Conservation (phyloP, 2,329 filamentous ascomycete species). For the Lizonia empirigonia region DNA sequence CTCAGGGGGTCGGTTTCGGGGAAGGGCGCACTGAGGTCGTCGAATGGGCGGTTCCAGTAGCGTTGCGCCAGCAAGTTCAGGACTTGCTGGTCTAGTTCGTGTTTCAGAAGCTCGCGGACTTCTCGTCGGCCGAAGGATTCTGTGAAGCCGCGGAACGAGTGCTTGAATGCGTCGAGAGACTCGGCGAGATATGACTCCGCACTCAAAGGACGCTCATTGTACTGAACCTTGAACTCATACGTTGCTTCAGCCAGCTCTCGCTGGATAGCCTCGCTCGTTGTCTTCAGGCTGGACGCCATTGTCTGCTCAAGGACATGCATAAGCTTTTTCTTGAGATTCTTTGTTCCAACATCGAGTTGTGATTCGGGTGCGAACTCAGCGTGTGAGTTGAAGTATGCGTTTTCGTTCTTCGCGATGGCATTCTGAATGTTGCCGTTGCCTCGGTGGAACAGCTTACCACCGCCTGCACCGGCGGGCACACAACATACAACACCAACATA, state of each 20-base stretch:
- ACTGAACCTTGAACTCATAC: slow-evolving; percentile 99
- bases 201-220: slow-evolving; percentile 92
- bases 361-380: slow-evolving; percentile 79
- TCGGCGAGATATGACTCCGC: slow-evolving; percentile 97
- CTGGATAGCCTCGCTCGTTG: slow-evolving; percentile 88
- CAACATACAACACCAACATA: slow-evolving; percentile 95
- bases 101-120: slow-evolving; percentile 86
- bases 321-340: slow-evolving; percentile 87
- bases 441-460: slow-evolving; percentile 77
- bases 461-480: slow-evolving; percentile 66
- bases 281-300: slow-evolving; percentile 90
- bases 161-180: slow-evolving; percentile 94
- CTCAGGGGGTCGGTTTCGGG: slow-evolving; percentile 74
- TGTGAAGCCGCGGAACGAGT: slow-evolving; percentile 93
- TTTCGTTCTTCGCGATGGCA: slow-evolving; percentile 86
- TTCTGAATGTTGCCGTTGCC: slow-evolving; percentile 78
- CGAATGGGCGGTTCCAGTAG: slow-evolving; percentile 96
- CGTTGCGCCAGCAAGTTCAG: slow-evolving; percentile 89
- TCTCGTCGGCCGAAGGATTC: slow-evolving; percentile 88
- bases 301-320: slow-evolving; percentile 97
- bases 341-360: slow-evolving; percentile 79
- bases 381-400: slow-evolving; percentile 83
- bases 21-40: slow-evolving; percentile 72
- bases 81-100: slow-evolving; percentile 91
- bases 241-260: slow-evolving; percentile 96